Conservation (phyloP, 495 filamentous ascomycete genomes). For the Penicillium herquei region DNA sequence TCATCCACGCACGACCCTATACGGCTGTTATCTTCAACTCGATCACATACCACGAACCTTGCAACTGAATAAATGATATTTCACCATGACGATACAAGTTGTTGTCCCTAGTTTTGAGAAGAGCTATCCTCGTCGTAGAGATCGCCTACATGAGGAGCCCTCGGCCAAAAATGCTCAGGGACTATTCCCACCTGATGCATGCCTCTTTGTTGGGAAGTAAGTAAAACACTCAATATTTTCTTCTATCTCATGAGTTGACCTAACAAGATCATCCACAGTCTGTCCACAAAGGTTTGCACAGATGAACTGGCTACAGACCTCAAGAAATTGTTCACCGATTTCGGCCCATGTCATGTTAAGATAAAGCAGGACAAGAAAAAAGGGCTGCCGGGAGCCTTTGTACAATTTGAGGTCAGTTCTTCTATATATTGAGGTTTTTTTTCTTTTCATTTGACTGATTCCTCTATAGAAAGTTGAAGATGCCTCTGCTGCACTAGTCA, state of each 20-base stretch:
- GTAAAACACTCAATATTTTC: neutral
- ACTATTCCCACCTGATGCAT: constrained; percentile 24
- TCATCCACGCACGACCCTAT: neutral
- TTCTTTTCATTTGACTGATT: neutral
- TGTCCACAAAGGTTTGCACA: constrained; percentile 13
- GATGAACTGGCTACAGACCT: constrained; percentile 14
- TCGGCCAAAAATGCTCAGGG: constrained; percentile 26
- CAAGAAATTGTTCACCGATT: constrained; percentile 6
- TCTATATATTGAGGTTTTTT: neutral
- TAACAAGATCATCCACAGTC: neutral
- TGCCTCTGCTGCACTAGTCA: constrained; percentile 9
- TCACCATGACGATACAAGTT: neutral
- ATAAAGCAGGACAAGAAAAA: constrained; percentile 22
- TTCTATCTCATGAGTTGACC: neutral
- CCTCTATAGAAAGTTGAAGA: constrained; percentile 11
- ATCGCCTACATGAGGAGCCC: constrained; percentile 19
- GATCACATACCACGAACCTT: neutral
- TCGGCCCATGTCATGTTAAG: constrained; percentile 20
- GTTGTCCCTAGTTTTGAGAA: constrained; percentile 5
- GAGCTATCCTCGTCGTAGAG: constrained; percentile 17
- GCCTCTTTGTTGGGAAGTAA: constrained; percentile 29
- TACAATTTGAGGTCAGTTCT: constrained; percentile 21
- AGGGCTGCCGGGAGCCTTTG: constrained; percentile 20
- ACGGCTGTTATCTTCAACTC: neutral
- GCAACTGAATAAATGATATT: neutral